Evolutionary conservation across 495 filamentous ascomycete species (phyloP), one percentile per base, ranked within the genome.

Genomic region (Pyronema domesticum): DNA sequence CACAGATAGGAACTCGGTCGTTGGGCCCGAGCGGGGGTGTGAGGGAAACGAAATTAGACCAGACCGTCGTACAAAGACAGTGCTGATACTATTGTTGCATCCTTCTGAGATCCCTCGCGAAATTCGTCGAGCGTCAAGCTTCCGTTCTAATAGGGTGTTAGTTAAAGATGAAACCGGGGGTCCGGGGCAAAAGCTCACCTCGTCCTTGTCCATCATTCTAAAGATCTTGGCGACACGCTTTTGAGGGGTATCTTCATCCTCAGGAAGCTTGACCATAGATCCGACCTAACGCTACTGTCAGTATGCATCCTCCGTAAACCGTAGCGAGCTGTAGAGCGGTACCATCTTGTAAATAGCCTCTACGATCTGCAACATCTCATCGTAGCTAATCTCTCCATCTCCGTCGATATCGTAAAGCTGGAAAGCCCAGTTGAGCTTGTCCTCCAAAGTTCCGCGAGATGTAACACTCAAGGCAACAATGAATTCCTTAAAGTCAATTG

Each of bases 271-370:
- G 65, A 96, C 91, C 91, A 98, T 98, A 9, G 88, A 94, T 55
- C 91, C 91, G 59, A 96, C 89, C 89, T 95, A 36, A 23, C 7
- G 3, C 45, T 3, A n/a, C n/a, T 14, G 10, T 14, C 17, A 11
- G 11, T 7, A 23, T 30, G 19, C 14, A n/a, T 43, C 19, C n/a
- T 13, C 14, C 17, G 14, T 9, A 15, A 8, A 34, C n/a, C 37
- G 19, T 55, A 33, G 53, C 23, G 14, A 56, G 18, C 30, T 23
- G 34, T 5, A 59, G 37, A 33, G 43, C 7, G 37, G 18, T 70
- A 98, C 91, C 91, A 98, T 96, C 73, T 98, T 98, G 71, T 98
- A 98, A 59, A 98, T 98, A 51, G 91, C 91, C 73, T 98, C 89
- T 18, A 98, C 91, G 65, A 98, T 98, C 63, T 83, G 80, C 59